Evolutionary conservation across 2,329 filamentous ascomycete genomes (phyloP).

Genomic region (Colletotrichum sp.): DNA sequence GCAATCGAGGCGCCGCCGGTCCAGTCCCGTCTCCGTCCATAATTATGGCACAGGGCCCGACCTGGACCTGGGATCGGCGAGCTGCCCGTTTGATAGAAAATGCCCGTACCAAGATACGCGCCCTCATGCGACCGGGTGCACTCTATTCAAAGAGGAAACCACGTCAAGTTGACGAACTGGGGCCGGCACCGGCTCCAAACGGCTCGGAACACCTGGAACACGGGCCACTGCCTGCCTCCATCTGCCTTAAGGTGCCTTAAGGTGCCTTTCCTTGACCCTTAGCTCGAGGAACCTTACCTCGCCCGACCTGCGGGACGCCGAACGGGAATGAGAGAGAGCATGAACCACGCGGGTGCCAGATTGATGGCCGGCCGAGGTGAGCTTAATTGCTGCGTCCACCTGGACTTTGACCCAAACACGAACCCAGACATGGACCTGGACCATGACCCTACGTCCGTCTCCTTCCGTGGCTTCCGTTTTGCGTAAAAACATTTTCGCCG

Average conservation of each 20-base stretch:
- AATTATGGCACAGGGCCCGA: background rate
- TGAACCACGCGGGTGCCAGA: background rate
- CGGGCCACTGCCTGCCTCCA: background rate
- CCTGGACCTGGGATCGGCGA: background rate
- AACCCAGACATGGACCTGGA: background rate
- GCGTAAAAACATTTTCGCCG: background rate
- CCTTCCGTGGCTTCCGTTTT: slow-evolving; percentile 9
- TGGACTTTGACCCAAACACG: background rate
- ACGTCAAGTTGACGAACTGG: background rate
- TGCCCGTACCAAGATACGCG: background rate
- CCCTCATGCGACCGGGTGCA: background rate
- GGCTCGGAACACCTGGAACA: background rate
- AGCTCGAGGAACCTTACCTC: background rate
- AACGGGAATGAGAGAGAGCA: background rate
- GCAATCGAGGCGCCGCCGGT: slow-evolving; percentile 1
- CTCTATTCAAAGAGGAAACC: background rate
- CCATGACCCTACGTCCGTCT: background rate
- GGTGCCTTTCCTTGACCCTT: background rate
- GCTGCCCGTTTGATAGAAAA: background rate
- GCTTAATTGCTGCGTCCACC: background rate
- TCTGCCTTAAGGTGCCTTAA: background rate
- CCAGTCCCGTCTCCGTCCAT: background rate
- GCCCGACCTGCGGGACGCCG: background rate
- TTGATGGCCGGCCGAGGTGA: background rate
- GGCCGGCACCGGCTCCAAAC: background rate